Evolutionary conservation across 306 rosid species (phyloP), one percentile per base, ranked within the genome.

Genomic region (Inga oerstediana): DNA sequence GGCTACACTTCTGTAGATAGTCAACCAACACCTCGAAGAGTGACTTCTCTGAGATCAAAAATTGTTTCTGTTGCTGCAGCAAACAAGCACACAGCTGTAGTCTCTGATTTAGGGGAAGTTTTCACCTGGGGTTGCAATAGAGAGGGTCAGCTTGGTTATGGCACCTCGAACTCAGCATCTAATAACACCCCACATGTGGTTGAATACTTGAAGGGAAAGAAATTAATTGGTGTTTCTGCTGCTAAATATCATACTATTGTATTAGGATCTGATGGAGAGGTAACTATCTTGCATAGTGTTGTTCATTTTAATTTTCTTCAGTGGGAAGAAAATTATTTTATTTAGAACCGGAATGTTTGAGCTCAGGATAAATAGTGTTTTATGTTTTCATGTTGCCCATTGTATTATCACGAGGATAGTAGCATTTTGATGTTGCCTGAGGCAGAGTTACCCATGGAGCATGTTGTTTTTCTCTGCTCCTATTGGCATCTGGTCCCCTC

Each of bases 111-210:
- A 58, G 99, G 99, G 72, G 99, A 96, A 84, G 88, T 96, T 76
- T 96, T 87, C 85, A 93, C 99, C 20, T 93, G 99, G 99, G 99
- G 99, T 69, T 90, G 95, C 88, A 96, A 96, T 67, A 89, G 89
- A 80, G 99, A 92, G 88, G 99, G 99, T 49, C 99, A 96, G 86
- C 97, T 96, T 69, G 99, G 99, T 78, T 96, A 96, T 87, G 99
- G 99, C 37, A 94, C 98, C 74, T 96, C 99, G 49, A 96, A 96
- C 85, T 96, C 99, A 46, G 98, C 99, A 22, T 96, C 99, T 76
- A 96, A 96, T 81, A 93, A 91, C 89, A 91, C 92, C 46, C 97
- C 99, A 11, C 92, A 85, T 81, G 92, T 91, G 81, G 98, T 96
- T 80, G 99, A 96, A 82, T 96, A 88, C 89, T 87, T 93, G 91